A percentile compares a stretch with the other conserved stretches of the same genome.
Evolutionary conservation across 805 yeast species (phyloP).

Genomic region (Saccharomycopsis schoenii): DNA sequence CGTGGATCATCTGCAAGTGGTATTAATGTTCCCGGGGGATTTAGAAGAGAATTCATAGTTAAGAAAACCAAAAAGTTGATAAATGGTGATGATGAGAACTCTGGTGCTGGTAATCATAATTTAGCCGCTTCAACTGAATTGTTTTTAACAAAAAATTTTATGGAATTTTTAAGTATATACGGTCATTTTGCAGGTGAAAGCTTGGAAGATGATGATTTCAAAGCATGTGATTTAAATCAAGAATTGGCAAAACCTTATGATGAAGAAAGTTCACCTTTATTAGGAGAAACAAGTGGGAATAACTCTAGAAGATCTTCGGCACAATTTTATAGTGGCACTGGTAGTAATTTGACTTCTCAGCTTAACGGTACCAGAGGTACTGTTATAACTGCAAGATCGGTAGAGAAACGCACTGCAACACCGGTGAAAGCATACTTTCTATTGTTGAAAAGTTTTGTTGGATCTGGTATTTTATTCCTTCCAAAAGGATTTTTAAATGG

Average conservation of each 20-base stretch:
- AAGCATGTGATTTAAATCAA: slow-evolving; percentile 33
- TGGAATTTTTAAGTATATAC: slow-evolving; percentile 67
- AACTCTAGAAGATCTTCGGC: slow-evolving; percentile 7
- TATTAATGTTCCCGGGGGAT: slow-evolving; percentile 73
- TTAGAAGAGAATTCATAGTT: slow-evolving; percentile 58
- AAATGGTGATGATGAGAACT: background rate
- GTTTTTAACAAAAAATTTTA: slow-evolving; percentile 57
- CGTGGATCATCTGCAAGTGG: slow-evolving; percentile 59
- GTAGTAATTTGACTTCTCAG: slow-evolving; percentile 5
- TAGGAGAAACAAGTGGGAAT: slow-evolving; percentile 10
- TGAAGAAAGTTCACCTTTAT: slow-evolving; percentile 24
- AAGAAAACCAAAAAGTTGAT: slow-evolving; percentile 24
- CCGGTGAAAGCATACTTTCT: slow-evolving; percentile 63
- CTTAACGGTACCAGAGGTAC: background rate
- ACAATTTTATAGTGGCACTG: background rate
- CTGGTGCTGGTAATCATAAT: background rate
- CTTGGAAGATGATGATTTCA: slow-evolving; percentile 56
- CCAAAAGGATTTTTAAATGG: slow-evolving; percentile 69
- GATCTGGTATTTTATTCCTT: slow-evolving; percentile 64
- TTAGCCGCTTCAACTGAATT: slow-evolving; percentile 22
- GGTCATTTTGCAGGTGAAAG: slow-evolving; percentile 86
- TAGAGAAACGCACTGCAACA: slow-evolving; percentile 55
- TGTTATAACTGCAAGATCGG: slow-evolving; percentile 20
- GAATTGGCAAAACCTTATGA: slow-evolving; percentile 19
- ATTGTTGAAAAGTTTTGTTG: slow-evolving; percentile 64